Percentiles rank a stretch among this genome's conserved stretches.
phyloP scores from a whole-genome alignment of 371 early-diverging fungal genomes.

The Lichtheimia ornata region DNA sequence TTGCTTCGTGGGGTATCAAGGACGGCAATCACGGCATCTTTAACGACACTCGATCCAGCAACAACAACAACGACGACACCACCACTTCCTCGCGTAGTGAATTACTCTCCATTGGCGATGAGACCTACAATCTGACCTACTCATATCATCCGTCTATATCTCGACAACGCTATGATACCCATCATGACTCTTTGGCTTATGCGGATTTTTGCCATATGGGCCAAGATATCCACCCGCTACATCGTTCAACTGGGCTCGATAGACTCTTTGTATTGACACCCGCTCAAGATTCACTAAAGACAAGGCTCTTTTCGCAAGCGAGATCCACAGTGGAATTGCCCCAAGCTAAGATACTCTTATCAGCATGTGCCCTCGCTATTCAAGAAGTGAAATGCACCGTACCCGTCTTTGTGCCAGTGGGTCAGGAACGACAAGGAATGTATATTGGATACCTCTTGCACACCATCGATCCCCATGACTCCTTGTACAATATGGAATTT shows the following conservation, averaged over 20 bases:
- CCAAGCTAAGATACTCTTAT: constrained; percentile 67
- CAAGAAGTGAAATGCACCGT: constrained; percentile 71
- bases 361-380: constrained; percentile 75
- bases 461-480: constrained; percentile 11
- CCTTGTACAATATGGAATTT: constrained; percentile 41
- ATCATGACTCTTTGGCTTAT: constrained; percentile 20
- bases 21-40: constrained; percentile 53
- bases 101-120: constrained; percentile 40
- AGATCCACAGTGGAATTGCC: constrained; percentile 54
- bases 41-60: constrained; percentile 19
- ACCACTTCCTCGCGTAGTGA: constrained; percentile 23
- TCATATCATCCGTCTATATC: constrained; percentile 39
- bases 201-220: constrained; percentile 28
- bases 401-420: constrained; percentile 78
- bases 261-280: constrained; percentile 52
- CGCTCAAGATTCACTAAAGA: constrained; percentile 28
- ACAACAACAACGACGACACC: neutral
- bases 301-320: constrained; percentile 29
- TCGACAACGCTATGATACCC: neutral
- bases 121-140: constrained; percentile 45
- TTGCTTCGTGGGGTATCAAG: constrained; percentile 57
- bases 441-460: constrained; percentile 63
- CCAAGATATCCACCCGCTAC: constrained; percentile 52
- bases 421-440: constrained; percentile 62
- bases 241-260: constrained; percentile 63